These are phyloP conservation scores for Aspergillus carlsbadensis DNA, from an alignment of 495 filamentous ascomycete species.

Conservation along the genomic window DNA sequence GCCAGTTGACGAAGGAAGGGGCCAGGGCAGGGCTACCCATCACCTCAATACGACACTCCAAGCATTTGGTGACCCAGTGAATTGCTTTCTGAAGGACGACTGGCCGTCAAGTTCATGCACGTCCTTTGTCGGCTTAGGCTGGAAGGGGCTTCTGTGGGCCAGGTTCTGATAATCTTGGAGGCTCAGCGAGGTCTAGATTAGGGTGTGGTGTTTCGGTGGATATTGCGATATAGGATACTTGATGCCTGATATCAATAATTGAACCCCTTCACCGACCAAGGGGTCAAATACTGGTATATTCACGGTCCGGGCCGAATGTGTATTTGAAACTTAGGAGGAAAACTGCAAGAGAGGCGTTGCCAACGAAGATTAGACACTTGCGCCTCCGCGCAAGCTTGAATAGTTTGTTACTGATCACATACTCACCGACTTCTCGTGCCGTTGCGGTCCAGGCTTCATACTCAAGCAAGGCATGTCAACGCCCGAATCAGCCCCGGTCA, in stretches of 20 bases:
- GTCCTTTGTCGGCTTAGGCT: too few species aligned
- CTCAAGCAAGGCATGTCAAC: slow-evolving; percentile 2
- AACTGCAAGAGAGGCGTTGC: neutral
- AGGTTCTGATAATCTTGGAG: too few species aligned
- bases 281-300: neutral
- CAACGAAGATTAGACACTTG: neutral
- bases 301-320: slow-evolving; percentile 13
- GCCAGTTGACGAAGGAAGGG: neutral
- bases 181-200: too few species aligned
- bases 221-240: neutral
- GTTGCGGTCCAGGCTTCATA: neutral
- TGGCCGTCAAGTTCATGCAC: too few species aligned
- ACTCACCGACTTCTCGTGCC: slow-evolving; percentile 12
- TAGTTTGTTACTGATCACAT: slow-evolving; percentile 4
- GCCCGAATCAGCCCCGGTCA: neutral
- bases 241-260: neutral
- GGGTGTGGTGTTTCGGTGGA: too few species aligned
- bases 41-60: too few species aligned
- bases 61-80: too few species aligned
- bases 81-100: too few species aligned
- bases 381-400: neutral
- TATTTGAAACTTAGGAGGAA: neutral
- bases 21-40: too few species aligned
- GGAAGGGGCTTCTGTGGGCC: too few species aligned
- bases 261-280: neutral